These are phyloP conservation scores for Fusarium guadeloupense DNA, from an alignment of 2,329 filamentous ascomycete species.

Conservation along the genomic window DNA sequence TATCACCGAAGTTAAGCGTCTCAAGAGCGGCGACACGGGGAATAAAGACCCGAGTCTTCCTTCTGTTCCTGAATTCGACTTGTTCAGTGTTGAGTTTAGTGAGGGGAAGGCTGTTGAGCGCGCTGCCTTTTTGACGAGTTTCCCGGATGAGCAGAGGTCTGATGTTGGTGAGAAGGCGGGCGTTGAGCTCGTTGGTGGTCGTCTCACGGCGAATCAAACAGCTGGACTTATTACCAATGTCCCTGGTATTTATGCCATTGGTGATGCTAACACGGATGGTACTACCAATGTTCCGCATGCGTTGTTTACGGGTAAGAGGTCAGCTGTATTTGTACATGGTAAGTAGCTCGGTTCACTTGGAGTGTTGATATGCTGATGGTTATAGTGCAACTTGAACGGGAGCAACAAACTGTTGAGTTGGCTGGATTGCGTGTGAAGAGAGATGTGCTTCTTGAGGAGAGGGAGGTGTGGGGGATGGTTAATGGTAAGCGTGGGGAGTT, in stretches of 20 bases:
- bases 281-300: constrained; percentile 69
- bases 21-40: constrained; percentile 52
- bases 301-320: constrained; percentile 66
- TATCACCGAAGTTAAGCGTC: constrained; percentile 58
- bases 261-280: constrained; percentile 69
- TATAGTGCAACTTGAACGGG: constrained; percentile 54
- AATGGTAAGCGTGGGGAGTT: constrained; percentile 55
- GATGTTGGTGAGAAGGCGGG: constrained; percentile 58
- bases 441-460: constrained; percentile 48
- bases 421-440: constrained; percentile 41
- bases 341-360: constrained; percentile 40
- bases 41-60: constrained; percentile 53
- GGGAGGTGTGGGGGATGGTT: constrained; percentile 57
- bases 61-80: constrained; percentile 59
- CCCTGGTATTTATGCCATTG: constrained; percentile 64
- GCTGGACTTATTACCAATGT: constrained; percentile 62
- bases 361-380: background rate
- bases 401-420: constrained; percentile 50
- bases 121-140: constrained; percentile 62
- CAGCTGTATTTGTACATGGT: constrained; percentile 67
- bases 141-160: constrained; percentile 58
- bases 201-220: constrained; percentile 53
- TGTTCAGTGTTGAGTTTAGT: constrained; percentile 64
- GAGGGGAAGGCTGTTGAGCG: constrained; percentile 57
- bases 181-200: constrained; percentile 54